Evolutionary conservation across 2,329 filamentous ascomycete species (phyloP), one percentile per base, ranked within the genome.

Genomic region (Xenoacremonium recifei): DNA sequence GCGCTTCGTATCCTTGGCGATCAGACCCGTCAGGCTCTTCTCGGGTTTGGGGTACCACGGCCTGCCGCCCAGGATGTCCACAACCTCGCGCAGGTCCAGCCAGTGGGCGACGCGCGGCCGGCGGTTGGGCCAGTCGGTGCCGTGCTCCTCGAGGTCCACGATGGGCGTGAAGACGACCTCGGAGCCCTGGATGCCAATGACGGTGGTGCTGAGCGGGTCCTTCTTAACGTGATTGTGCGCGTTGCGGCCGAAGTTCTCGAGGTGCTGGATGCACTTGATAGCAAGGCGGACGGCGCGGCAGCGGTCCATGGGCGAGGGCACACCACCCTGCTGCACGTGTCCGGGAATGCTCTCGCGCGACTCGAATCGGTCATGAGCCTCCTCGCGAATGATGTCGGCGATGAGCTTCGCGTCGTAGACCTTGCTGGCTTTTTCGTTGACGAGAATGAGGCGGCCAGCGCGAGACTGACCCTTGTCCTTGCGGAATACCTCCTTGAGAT

Each of bases 381-480:
- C 93, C 54, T 95, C 90, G 44, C 87, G 87, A 69, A 99, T 96
- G 69, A 97, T 96, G 61, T 92, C 86, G 23, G 92, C 91, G 58
- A 99, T 92, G 44, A 96, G 80, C 66, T 95, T 90, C 15, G 93
- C 95, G 37, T 79, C 88, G 75, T 96, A 97, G 13, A 91, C 91
- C 58, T 79, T 83, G 58, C 88, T 95, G 6, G 93, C 87, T 68
- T 90, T 91, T 68, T 99, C 93, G 67, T 97, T 97, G 64, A 95
- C 83, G n/a, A 99, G 81, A 50, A 99, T 95, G 48, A 97, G 79
- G 54, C 96, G 92, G 25, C 93, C 93, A 1, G 91, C 92, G 40
- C 91, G 84, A 35, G 85, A 89, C 65, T 93, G 87, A 44, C 93
- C 93, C 59, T 83, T 84, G 70, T 99, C 93, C 45, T 85, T 79